phyloP scores from a whole-genome alignment of 2,329 filamentous ascomycete genomes.

The Teratosphaeria nubilosa region DNA sequence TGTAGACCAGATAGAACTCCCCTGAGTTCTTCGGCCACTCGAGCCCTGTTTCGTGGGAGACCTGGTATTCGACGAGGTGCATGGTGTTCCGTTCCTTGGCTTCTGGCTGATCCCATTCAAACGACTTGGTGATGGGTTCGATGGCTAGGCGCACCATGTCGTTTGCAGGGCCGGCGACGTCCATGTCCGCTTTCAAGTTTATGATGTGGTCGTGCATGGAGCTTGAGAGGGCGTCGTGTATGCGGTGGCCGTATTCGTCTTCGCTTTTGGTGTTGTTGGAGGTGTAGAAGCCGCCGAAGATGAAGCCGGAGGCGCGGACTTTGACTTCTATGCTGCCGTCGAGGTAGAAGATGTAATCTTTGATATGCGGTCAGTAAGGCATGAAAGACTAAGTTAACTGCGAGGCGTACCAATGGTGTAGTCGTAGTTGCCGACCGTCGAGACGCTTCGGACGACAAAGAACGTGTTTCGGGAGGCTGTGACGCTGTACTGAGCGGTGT shows the following conservation, averaged over 20 bases:
- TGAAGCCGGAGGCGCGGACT: slow-evolving; percentile 45
- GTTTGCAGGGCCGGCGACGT: slow-evolving; percentile 27
- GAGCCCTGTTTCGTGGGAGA: slow-evolving; percentile 19
- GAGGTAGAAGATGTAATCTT: slow-evolving; percentile 40
- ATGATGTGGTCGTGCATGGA: slow-evolving; percentile 31
- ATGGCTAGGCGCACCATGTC: slow-evolving; percentile 25
- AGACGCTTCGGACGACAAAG: slow-evolving; percentile 37
- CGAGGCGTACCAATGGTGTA: slow-evolving; percentile 29
- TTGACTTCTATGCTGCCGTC: slow-evolving; percentile 45
- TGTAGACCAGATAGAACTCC: slow-evolving; percentile 32
- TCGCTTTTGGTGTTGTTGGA: slow-evolving; percentile 29
- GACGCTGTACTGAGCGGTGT: slow-evolving; percentile 34
- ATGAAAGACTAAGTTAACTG: not conserved
- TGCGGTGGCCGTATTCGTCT: slow-evolving; percentile 30
- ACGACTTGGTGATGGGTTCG: slow-evolving; percentile 20
- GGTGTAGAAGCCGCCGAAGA: slow-evolving; percentile 40
- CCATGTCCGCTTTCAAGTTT: slow-evolving; percentile 33
- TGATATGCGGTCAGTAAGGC: not conserved
- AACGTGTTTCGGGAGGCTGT: slow-evolving; percentile 37
- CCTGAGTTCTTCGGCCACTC: slow-evolving; percentile 30
- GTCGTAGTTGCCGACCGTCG: slow-evolving; percentile 48
- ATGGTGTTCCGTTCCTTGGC: slow-evolving; percentile 22
- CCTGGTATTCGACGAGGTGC: slow-evolving; percentile 18
- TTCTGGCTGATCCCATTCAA: slow-evolving; percentile 21
- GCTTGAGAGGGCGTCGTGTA: slow-evolving; percentile 29